Conservation (phyloP, 306 rosid genomes). For the Dryas alaskensis region DNA sequence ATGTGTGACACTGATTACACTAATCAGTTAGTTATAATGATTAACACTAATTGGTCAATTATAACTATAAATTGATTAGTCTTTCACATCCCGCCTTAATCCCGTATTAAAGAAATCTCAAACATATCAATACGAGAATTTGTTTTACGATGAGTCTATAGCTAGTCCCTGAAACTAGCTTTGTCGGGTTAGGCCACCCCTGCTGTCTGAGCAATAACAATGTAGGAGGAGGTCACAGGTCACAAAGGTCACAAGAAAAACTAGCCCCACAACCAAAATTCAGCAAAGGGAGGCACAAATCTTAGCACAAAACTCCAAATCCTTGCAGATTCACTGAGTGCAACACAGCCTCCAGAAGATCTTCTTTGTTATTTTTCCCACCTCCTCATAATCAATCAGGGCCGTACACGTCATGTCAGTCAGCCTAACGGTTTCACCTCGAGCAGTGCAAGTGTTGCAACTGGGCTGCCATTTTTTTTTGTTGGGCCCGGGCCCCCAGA, state of each 20-base stretch:
- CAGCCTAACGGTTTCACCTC: conserved; percentile 37
- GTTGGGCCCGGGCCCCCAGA: conserved; percentile 12
- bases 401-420: conserved; percentile 40
- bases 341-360: conserved; percentile 38
- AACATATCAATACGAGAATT: too few species aligned
- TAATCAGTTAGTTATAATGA: too few species aligned
- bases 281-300: not conserved
- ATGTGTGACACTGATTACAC: too few species aligned
- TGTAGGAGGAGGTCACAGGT: not conserved
- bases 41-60: too few species aligned
- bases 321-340: conserved; percentile 24
- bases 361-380: conserved; percentile 32
- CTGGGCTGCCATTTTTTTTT: conserved; percentile 13
- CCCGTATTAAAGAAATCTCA: too few species aligned
- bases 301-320: conserved; percentile 31
- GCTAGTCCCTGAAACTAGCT: too few species aligned
- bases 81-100: too few species aligned
- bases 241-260: conserved; percentile 18
- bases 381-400: conserved; percentile 18
- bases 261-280: not conserved
- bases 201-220: conserved; percentile 16
- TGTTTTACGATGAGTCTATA: too few species aligned
- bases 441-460: conserved; percentile 31
- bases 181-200: not conserved
- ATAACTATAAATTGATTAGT: too few species aligned